Conservation (phyloP, 768 basidiomycete genomes). For the Leucocoprinus birnbaumii region DNA sequence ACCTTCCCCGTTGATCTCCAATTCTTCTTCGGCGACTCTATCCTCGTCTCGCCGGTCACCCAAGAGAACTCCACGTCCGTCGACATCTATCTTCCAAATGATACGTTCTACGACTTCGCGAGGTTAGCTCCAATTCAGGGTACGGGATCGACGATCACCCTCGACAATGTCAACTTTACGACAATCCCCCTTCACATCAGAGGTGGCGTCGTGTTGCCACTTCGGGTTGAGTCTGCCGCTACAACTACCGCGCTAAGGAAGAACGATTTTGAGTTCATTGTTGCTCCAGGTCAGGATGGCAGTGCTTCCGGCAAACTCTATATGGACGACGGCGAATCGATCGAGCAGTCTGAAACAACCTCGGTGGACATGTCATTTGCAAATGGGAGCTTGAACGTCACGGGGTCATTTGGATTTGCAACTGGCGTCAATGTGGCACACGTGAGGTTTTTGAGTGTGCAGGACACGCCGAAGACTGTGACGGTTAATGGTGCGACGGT, state of each 20-base stretch:
- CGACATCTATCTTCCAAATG: constrained; percentile 57
- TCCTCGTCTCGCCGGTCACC: constrained; percentile 70
- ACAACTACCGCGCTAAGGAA: background rate
- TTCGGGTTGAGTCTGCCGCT: constrained; percentile 28
- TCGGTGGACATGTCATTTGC: constrained; percentile 29
- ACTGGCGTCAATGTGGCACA: constrained; percentile 33
- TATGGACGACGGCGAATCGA: constrained; percentile 62
- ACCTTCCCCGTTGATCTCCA: constrained; percentile 64
- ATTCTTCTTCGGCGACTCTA: constrained; percentile 64
- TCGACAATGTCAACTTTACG: constrained; percentile 48
- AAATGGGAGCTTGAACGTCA: constrained; percentile 27
- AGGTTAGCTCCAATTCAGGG: constrained; percentile 48
- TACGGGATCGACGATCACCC: constrained; percentile 38
- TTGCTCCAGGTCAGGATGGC: constrained; percentile 52
- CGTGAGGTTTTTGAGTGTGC: constrained; percentile 36
- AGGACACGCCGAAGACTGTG: constrained; percentile 24
- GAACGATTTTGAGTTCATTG: constrained; percentile 58
- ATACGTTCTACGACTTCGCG: constrained; percentile 63
- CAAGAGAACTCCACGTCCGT: constrained; percentile 58
- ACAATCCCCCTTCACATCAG: constrained; percentile 62
- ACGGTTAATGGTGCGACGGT: constrained; percentile 25
- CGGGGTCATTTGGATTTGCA: constrained; percentile 33
- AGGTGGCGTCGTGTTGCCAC: constrained; percentile 56
- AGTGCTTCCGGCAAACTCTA: constrained; percentile 52
- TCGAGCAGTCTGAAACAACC: constrained; percentile 30